Evolutionary conservation across 164 flowering plant species (phyloP).

Genomic region (Stephania japonica): DNA sequence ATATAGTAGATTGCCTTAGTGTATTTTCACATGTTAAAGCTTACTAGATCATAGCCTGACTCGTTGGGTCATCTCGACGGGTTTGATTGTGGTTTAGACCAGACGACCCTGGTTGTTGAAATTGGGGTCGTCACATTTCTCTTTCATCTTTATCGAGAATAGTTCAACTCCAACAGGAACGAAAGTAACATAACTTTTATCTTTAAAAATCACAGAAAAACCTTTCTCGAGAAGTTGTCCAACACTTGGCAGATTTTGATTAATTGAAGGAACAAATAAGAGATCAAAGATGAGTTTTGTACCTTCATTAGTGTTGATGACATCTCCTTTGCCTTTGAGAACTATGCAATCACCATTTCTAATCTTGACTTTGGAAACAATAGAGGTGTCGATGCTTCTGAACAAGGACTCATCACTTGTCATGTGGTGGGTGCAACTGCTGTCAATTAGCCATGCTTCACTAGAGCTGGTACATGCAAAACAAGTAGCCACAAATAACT

Average conservation of each 20-base stretch:
- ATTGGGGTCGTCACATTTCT: too few relatives aligned
- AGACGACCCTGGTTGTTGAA: too few relatives aligned
- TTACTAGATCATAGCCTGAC: too few relatives aligned
- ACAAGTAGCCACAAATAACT: neutral
- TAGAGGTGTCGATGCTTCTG: neutral
- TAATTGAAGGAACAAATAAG: neutral
- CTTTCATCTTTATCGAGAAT: too few relatives aligned
- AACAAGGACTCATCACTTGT: neutral
- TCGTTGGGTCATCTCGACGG: too few relatives aligned
- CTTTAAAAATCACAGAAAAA: neutral
- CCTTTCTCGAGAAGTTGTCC: neutral
- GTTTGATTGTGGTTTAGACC: too few relatives aligned
- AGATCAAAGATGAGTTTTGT: neutral
- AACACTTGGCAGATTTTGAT: constrained; percentile 2
- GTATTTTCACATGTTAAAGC: too few relatives aligned
- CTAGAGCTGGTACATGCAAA: neutral
- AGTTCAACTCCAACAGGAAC: too few relatives aligned
- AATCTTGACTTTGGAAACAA: neutral
- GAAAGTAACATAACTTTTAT: too few relatives aligned
- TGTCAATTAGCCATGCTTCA: neutral
- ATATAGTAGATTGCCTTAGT: too few relatives aligned
- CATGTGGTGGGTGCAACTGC: neutral
- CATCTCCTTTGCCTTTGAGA: neutral
- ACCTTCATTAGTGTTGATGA: neutral
- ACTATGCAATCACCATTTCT: neutral